Percentiles rank a stretch among this genome's conserved stretches.
These are phyloP conservation scores for Pleurotus pulmonarius DNA, from an alignment of 768 basidiomycete genomes.

Conservation along the genomic window DNA sequence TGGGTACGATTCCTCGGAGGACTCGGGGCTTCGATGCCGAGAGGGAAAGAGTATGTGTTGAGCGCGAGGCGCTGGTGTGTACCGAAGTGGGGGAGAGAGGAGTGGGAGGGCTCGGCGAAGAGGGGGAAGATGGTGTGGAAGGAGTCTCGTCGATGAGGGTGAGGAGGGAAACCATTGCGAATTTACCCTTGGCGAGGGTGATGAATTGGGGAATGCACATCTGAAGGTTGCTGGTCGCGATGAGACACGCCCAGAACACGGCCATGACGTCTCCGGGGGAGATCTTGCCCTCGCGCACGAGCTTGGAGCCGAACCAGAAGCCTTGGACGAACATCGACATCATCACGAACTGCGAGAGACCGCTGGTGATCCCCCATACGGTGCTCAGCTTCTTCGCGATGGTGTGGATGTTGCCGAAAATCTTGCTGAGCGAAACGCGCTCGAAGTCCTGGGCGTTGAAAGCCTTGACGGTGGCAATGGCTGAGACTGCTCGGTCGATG, in stretches of 20 bases:
- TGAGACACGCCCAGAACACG: conserved; percentile 97
- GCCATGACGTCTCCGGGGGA: conserved; percentile 82
- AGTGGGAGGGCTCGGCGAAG: conserved; percentile 6
- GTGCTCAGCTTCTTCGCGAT: conserved; percentile 53
- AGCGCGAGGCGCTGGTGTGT: conserved; percentile 28
- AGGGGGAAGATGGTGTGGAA: conserved; percentile 4
- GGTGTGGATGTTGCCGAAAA: conserved; percentile 39
- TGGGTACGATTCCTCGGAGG: conserved; percentile 66
- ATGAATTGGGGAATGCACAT: conserved; percentile 83
- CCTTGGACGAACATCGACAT: conserved; percentile 95
- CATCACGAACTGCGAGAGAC: conserved; percentile 73
- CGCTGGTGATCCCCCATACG: conserved; percentile 75
- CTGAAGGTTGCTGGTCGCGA: conserved; percentile 85
- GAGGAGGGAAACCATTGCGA: conserved; percentile 67
- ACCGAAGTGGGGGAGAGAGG: conserved; percentile 7
- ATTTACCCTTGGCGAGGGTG: conserved; percentile 77
- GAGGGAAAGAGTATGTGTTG: conserved; percentile 55
- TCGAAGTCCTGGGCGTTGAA: conserved; percentile 71
- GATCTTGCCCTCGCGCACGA: conserved; percentile 75
- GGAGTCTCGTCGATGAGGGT: conserved; percentile 45
- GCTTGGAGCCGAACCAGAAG: conserved; percentile 92
- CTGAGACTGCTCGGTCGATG: conserved; percentile 70
- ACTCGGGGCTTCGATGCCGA: conserved; percentile 46
- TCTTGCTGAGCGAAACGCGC: conserved; percentile 37
- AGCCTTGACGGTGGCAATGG: conserved; percentile 89